phyloP scores from a whole-genome alignment of 805 yeast species.

The Teunomyces barrocoloradensis region DNA sequence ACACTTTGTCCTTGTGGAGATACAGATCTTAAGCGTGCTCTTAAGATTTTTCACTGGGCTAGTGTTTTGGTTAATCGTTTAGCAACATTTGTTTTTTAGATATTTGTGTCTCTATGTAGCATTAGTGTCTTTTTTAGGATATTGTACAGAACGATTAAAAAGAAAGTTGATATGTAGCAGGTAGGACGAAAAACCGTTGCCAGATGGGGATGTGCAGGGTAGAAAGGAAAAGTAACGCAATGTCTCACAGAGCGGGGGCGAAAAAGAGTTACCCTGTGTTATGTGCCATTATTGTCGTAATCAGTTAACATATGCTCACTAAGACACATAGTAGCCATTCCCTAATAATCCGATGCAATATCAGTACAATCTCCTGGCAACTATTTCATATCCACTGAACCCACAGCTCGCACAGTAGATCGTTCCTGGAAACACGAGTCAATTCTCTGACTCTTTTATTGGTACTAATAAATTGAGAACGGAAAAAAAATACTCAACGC shows the following conservation, averaged over 20 bases:
- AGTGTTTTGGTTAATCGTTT: slow-evolving; percentile 1
- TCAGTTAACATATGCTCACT: neutral
- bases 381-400: neutral
- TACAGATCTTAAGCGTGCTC: slow-evolving; percentile 72
- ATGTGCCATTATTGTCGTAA: neutral
- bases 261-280: neutral
- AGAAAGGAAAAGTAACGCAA: neutral
- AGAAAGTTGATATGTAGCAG: neutral
- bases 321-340: neutral
- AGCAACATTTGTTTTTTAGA: slow-evolving; percentile 2
- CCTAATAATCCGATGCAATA: too few relatives aligned
- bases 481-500: slow-evolving; percentile 2
- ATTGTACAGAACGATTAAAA: neutral
- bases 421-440: neutral
- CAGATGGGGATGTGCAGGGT: neutral
- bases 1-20: slow-evolving; percentile 99
- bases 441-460: slow-evolving; percentile 2
- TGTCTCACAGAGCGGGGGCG: neutral
- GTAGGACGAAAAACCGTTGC: neutral
- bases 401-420: neutral
- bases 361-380: neutral
- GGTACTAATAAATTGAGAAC: slow-evolving; percentile 3
- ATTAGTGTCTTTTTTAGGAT: slow-evolving; percentile 1
- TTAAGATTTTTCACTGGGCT: slow-evolving; percentile 2
- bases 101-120: neutral